These are phyloP conservation scores for Paecilomyces dactylethromorphus DNA, from an alignment of 2,329 filamentous ascomycete species.

Conservation along the genomic window DNA sequence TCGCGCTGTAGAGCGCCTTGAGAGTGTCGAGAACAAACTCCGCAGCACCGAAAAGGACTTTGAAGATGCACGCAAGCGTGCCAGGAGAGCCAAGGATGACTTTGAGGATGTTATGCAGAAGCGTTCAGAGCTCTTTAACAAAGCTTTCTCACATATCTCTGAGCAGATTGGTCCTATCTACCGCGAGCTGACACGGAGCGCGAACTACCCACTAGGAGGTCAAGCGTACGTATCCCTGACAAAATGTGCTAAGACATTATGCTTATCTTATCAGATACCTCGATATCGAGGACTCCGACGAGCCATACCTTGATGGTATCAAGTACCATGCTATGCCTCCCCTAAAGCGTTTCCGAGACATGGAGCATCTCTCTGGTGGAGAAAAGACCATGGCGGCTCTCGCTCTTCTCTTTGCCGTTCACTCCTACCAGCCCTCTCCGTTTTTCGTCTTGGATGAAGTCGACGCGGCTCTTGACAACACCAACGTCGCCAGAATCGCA, in stretches of 20 bases:
- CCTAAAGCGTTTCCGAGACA: constrained; percentile 95
- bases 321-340: constrained; percentile 99
- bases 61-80: constrained; percentile 70
- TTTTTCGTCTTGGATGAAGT: constrained; percentile 99
- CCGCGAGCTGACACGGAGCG: constrained; percentile 84
- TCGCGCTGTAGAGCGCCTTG: constrained; percentile 85
- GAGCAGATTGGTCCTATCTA: constrained; percentile 93
- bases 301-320: constrained; percentile 90
- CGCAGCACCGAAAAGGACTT: constrained; percentile 83
- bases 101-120: constrained; percentile 77
- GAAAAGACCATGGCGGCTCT: constrained; percentile 99
- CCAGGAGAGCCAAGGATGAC: constrained; percentile 68
- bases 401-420: constrained; percentile 92
- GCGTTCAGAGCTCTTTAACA: constrained; percentile 87
- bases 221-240: constrained; percentile 44
- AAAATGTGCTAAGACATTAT: not conserved
- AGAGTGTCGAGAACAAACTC: constrained; percentile 75
- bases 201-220: constrained; percentile 89
- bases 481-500: constrained; percentile 92
- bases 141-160: constrained; percentile 88
- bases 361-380: constrained; percentile 95
- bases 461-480: constrained; percentile 95
- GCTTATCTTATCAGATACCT: constrained; percentile 53
- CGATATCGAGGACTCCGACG: constrained; percentile 92
- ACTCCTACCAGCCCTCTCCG: constrained; percentile 89